Conservation (phyloP, 495 filamentous ascomycete genomes). For the Cercophora samala region DNA sequence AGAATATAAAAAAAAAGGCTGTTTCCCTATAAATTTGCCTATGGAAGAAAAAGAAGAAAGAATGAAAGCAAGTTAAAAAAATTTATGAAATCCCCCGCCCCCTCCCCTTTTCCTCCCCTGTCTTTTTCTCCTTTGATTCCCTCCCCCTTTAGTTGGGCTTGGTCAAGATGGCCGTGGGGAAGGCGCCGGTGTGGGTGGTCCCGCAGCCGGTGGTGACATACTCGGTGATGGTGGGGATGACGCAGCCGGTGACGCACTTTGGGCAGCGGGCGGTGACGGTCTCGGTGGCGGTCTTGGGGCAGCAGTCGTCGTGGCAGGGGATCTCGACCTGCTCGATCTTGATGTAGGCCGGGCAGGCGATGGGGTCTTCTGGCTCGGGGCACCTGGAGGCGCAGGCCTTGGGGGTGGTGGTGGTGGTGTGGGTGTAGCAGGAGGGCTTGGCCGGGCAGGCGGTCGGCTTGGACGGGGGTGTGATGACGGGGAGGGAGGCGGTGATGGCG, state of each 20-base stretch:
- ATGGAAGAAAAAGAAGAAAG: slow-evolving; percentile 9
- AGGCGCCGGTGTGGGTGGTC: neutral
- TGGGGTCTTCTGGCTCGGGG: slow-evolving; percentile 3
- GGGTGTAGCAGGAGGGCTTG: slow-evolving; percentile 22
- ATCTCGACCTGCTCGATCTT: slow-evolving; percentile 30
- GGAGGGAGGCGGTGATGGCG: slow-evolving; percentile 5
- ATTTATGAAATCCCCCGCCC: neutral
- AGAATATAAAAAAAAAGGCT: slow-evolving; percentile 22
- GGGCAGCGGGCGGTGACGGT: slow-evolving; percentile 41
- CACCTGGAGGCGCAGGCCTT: slow-evolving; percentile 11
- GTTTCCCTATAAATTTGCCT: slow-evolving; percentile 10
- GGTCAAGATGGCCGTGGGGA: neutral
- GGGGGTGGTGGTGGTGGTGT: slow-evolving; percentile 16
- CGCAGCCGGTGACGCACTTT: neutral
- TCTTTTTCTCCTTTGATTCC: neutral
- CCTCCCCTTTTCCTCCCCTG: neutral
- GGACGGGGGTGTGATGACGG: neutral
- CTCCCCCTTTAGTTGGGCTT: too few species aligned
- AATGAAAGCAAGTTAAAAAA: neutral
- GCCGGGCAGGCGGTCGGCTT: neutral
- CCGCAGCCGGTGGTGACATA: slow-evolving; percentile 8
- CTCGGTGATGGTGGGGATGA: slow-evolving; percentile 24
- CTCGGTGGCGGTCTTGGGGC: slow-evolving; percentile 37
- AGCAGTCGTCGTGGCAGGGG: slow-evolving; percentile 42
- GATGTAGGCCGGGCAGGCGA: slow-evolving; percentile 30